Evolutionary conservation across 495 filamentous ascomycete genomes (phyloP).

Genomic region (Annulohypoxylon maeteangense): DNA sequence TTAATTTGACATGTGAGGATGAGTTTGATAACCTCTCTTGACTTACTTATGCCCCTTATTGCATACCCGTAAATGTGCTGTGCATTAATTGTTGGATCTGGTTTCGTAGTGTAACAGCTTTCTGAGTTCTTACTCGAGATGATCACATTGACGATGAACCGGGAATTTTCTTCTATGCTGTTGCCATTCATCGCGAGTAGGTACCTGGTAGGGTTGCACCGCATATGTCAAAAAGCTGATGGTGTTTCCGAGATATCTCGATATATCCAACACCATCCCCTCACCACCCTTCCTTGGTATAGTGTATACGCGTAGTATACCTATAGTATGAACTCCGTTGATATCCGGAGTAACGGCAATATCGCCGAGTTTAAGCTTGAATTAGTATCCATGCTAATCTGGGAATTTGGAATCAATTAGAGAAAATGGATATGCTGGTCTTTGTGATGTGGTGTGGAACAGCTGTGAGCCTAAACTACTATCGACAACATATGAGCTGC

Average conservation of each 20-base stretch:
- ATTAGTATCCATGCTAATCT: not conserved
- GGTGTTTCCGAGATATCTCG: constrained; percentile 11
- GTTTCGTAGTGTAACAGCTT: not conserved
- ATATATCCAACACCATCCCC: not conserved
- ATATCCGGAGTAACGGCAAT: constrained; percentile 2
- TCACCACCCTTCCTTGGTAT: not conserved
- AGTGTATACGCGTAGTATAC: too few species aligned
- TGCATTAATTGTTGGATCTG: not conserved
- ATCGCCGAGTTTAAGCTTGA: not conserved
- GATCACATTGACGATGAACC: constrained; percentile 8
- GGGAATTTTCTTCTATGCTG: constrained; percentile 5
- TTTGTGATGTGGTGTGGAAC: not conserved
- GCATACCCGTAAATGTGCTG: not conserved
- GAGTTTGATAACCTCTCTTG: not conserved
- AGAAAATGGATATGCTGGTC: not conserved
- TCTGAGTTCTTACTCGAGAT: constrained; percentile 5
- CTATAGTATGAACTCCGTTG: not conserved
- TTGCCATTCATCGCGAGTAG: not conserved
- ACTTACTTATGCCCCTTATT: not conserved
- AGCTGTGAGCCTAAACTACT: constrained; percentile 17
- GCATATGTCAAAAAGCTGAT: constrained; percentile 6
- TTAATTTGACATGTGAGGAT: not conserved
- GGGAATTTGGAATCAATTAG: not conserved
- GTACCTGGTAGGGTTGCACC: constrained; percentile 14
- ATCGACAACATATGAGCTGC: constrained; percentile 2